Conservation (phyloP, 2,329 filamentous ascomycete species). For the Graphilbum fragrans region DNA sequence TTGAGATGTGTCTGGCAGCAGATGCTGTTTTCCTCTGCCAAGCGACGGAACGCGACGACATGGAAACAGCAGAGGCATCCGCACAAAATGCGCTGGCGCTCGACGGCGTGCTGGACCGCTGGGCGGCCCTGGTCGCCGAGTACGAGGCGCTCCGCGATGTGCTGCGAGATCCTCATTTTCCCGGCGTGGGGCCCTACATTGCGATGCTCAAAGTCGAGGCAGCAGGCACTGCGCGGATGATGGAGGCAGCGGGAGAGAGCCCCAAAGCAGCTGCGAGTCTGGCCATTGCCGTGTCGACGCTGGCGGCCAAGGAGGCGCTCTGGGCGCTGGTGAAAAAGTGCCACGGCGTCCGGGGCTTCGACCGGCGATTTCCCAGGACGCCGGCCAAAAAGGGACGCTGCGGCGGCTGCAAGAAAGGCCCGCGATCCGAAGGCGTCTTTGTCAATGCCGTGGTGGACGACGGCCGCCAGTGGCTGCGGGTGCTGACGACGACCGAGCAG, state of each 20-base stretch:
- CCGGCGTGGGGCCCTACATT: constrained; percentile 9
- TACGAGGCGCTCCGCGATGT: constrained; percentile 8
- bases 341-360: constrained; percentile 15
- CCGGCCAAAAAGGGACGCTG: too few relatives aligned
- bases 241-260: neutral
- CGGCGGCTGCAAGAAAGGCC: neutral
- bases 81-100: too few relatives aligned
- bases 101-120: constrained; percentile 1
- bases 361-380: constrained; percentile 14
- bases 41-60: too few relatives aligned
- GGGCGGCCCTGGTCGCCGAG: constrained; percentile 6
- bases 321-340: constrained; percentile 19
- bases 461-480: constrained; percentile 21
- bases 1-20: too few relatives aligned
- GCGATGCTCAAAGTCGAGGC: constrained; percentile 7
- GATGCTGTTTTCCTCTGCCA: too few relatives aligned
- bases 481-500: constrained; percentile 17
- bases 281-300: constrained; percentile 6
- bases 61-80: neutral
- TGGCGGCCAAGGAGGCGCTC: constrained; percentile 10
- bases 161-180: constrained; percentile 7
- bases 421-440: constrained; percentile 8
- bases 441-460: constrained; percentile 21
- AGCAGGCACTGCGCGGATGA: neutral
- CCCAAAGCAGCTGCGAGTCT: neutral